Conservation (phyloP, 805 yeast genomes). For the Metschnikowia cubensis region DNA sequence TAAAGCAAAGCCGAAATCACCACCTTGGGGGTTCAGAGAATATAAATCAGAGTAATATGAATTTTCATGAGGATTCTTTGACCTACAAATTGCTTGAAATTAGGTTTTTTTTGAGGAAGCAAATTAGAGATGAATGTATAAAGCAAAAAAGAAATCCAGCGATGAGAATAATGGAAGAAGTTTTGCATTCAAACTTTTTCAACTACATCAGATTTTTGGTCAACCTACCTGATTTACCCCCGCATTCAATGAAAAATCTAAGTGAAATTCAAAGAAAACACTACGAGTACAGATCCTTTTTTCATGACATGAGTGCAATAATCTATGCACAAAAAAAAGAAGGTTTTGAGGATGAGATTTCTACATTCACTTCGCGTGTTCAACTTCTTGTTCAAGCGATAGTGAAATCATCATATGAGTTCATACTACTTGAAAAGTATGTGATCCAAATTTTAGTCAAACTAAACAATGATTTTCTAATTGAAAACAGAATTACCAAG, state of each 20-base stretch:
- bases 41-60: neutral
- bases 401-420: conserved; percentile 36
- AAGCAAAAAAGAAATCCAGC: conserved; percentile 1
- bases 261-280: conserved; percentile 24
- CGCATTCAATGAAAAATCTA: conserved; percentile 15
- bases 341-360: conserved; percentile 23
- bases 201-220: conserved; percentile 35
- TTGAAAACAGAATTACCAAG: conserved; percentile 24
- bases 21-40: neutral
- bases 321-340: conserved; percentile 26
- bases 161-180: conserved; percentile 27
- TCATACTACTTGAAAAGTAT: conserved; percentile 36
- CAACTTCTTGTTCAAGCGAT: conserved; percentile 28
- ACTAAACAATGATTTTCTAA: conserved; percentile 28
- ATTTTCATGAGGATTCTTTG: conserved; percentile 25
- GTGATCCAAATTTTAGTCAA: conserved; percentile 34
- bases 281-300: conserved; percentile 26
- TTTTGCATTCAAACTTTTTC: conserved; percentile 36
- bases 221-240: conserved; percentile 23
- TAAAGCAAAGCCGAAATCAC: conserved; percentile 1
- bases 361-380: conserved; percentile 12
- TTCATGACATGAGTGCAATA: conserved; percentile 24
- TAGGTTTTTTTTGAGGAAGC: conserved; percentile 25
- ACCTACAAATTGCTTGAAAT: conserved; percentile 27
- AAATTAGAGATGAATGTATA: conserved; percentile 17